A percentile compares a stretch with the other conserved stretches of the same genome.
Conservation (phyloP, 2,329 filamentous ascomycete genomes). For the Aspergillus fumigatus region DNA sequence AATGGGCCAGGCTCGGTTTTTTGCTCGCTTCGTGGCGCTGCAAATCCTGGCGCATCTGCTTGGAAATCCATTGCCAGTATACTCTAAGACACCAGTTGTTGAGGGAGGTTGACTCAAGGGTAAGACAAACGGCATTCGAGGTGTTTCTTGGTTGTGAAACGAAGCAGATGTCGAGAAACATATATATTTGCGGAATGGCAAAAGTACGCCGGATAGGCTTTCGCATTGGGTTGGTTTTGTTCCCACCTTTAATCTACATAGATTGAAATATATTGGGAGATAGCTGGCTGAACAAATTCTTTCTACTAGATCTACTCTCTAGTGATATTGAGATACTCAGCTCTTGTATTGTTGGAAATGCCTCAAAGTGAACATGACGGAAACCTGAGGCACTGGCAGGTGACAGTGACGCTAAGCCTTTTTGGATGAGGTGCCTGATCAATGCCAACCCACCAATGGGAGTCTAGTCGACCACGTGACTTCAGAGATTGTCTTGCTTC, state of each 20-base stretch:
- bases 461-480: background rate
- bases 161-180: background rate
- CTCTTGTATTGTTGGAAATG: background rate
- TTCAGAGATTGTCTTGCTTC: background rate
- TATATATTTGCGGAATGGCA: background rate
- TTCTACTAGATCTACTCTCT: no score
- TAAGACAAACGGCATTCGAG: background rate
- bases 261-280: no score
- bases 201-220: no score
- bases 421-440: background rate
- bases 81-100: background rate
- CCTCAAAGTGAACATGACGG: background rate
- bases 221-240: no score
- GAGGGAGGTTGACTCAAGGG: background rate
- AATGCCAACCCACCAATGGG: background rate
- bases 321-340: background rate
- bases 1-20: slow-evolving; percentile 37
- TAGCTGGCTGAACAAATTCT: no score
- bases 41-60: slow-evolving; percentile 39
- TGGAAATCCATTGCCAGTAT: slow-evolving; percentile 15
- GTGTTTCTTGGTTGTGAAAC: background rate
- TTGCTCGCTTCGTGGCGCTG: slow-evolving; percentile 43
- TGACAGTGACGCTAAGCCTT: background rate
- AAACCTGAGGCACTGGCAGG: background rate
- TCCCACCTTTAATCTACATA: no score